Percentiles rank a stretch among this genome's conserved stretches.
Evolutionary conservation across 78 protist species (phyloP).

Genomic region (Dictyostelium brefeldianum): DNA sequence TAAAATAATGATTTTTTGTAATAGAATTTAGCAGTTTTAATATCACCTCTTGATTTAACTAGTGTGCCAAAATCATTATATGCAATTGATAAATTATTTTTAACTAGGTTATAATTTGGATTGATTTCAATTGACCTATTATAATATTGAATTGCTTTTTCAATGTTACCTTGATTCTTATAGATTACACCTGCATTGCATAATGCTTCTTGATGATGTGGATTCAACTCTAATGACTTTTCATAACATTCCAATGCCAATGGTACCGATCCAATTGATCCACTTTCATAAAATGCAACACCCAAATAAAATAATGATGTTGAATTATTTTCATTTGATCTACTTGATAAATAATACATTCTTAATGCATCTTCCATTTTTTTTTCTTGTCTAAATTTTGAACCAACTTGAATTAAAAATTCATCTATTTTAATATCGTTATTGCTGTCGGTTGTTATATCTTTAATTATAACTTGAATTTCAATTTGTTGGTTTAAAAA

Average conservation of each 20-base stretch:
- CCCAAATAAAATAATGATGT: constrained; percentile 45
- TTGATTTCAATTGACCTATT: constrained; percentile 39
- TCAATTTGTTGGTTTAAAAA: neutral
- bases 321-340: neutral
- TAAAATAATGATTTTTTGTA: constrained; percentile 80
- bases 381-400: constrained; percentile 4
- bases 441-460: neutral
- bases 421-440: neutral
- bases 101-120: constrained; percentile 71
- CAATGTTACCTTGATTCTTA: constrained; percentile 58
- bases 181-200: constrained; percentile 86
- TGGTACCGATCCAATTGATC: neutral
- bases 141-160: constrained; percentile 57
- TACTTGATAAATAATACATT: neutral
- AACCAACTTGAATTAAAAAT: constrained; percentile 14
- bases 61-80: constrained; percentile 87
- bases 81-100: constrained; percentile 63
- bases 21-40: constrained; percentile 11
- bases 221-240: constrained; percentile 59
- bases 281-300: constrained; percentile 30
- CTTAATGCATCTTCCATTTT: constrained; percentile 3
- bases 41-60: constrained; percentile 31
- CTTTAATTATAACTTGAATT: neutral
- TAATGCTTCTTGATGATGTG: constrained; percentile 78
- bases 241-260: constrained; percentile 70